Conservation (phyloP, 192 early-diverging fungal species). For the Podila epicladia region DNA sequence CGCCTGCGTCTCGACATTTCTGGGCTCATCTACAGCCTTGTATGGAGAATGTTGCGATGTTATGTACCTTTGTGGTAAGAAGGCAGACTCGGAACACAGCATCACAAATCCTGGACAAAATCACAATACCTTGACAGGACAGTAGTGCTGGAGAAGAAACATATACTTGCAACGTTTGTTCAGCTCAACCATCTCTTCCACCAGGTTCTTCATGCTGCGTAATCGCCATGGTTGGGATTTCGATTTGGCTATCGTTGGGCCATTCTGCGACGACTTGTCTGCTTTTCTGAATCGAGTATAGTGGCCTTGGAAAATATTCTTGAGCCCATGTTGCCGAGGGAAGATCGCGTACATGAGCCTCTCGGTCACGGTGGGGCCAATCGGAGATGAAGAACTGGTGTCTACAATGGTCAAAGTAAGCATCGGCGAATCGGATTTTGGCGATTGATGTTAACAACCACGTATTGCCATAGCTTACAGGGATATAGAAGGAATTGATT, state of each 20-base stretch:
- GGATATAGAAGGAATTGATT: not conserved
- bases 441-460: not conserved
- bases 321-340: conserved; percentile 30
- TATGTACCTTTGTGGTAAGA: not conserved
- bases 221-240: conserved; percentile 18
- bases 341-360: conserved; percentile 20
- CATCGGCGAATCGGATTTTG: not conserved
- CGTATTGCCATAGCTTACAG: not conserved
- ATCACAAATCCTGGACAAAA: not conserved
- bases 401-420: no score
- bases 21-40: conserved; percentile 17
- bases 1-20: not conserved
- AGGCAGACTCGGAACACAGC: not conserved
- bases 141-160: conserved; percentile 53
- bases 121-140: conserved; percentile 54
- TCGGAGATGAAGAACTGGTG: no score
- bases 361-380: not conserved
- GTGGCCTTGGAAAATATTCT: conserved; percentile 5
- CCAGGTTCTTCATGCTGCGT: conserved; percentile 32
- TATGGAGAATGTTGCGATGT: not conserved
- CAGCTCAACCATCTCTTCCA: conserved; percentile 53
- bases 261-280: not conserved
- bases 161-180: conserved; percentile 54
- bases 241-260: not conserved
- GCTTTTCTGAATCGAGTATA: not conserved